Evolutionary conservation across 2,329 filamentous ascomycete species (phyloP).

Genomic region (Clarireedia sp.): DNA sequence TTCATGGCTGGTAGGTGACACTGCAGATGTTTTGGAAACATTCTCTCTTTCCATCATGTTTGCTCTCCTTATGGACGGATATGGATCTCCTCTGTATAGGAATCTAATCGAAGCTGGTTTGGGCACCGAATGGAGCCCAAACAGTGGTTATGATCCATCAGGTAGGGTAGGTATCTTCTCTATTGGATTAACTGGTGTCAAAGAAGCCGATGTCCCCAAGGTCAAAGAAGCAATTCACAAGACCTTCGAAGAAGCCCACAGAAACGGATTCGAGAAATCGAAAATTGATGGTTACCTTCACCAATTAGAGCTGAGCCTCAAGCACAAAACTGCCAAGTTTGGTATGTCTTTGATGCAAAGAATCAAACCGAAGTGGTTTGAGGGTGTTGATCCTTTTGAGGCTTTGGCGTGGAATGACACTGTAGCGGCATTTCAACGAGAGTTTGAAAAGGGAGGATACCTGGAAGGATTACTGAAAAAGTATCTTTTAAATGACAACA

Average conservation of each 20-base stretch:
- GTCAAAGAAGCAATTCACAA: conserved; percentile 67
- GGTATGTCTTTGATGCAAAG: conserved; percentile 86
- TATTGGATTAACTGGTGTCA: conserved; percentile 83
- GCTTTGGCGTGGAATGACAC: conserved; percentile 88
- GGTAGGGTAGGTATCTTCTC: conserved; percentile 77
- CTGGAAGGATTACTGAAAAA: conserved; percentile 80
- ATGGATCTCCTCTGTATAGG: conserved; percentile 87
- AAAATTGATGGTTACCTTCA: conserved; percentile 94
- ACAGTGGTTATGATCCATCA: conserved; percentile 81
- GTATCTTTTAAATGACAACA: conserved; percentile 81
- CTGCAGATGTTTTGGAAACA: conserved; percentile 74
- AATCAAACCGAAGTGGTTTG: conserved; percentile 89
- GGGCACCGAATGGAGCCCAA: conserved; percentile 89
- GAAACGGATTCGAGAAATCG: conserved; percentile 75
- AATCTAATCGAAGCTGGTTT: conserved; percentile 83
- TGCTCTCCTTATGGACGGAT: conserved; percentile 82
- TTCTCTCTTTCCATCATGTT: conserved; percentile 80
- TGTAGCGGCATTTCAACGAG: conserved; percentile 70
- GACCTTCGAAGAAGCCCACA: conserved; percentile 60
- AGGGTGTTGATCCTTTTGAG: conserved; percentile 86
- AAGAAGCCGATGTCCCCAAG: conserved; percentile 67
- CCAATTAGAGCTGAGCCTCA: conserved; percentile 84
- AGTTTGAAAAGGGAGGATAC: conserved; percentile 69
- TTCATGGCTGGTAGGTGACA: conserved; percentile 85
- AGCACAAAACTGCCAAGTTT: conserved; percentile 95